These are phyloP conservation scores for Crotalaria pallida DNA, from an alignment of 306 rosid genomes.

Conservation along the genomic window DNA sequence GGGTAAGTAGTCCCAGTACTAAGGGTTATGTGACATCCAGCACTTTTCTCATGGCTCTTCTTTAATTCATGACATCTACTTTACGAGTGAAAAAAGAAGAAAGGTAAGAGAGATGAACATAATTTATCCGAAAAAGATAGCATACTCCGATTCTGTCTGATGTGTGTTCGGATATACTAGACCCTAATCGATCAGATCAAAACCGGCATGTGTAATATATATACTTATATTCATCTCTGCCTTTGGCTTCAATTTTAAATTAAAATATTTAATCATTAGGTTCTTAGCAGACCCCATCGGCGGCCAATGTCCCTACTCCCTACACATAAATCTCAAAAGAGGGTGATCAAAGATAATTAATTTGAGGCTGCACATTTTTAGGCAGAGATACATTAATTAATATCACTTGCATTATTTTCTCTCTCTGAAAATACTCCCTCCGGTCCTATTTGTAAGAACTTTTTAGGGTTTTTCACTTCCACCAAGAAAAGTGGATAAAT, in stretches of 20 bases:
- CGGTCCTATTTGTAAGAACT: no score
- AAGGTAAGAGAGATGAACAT: conserved; percentile 23
- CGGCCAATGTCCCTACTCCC: not conserved
- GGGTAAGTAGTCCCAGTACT: no score
- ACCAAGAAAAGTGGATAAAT: no score
- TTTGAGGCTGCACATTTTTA: no score
- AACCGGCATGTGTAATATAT: conserved; percentile 12
- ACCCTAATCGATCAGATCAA: conserved; percentile 14
- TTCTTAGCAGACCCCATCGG: conserved; percentile 12
- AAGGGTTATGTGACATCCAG: no score
- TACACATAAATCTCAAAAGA: not conserved
- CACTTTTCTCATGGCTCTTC: no score
- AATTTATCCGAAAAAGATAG: conserved; percentile 35
- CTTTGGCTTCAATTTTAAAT: conserved; percentile 21
- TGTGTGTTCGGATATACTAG: conserved; percentile 33
- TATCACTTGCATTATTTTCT: no score
- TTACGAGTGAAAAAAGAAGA: conserved; percentile 1
- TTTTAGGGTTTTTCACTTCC: no score
- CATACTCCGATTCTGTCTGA: not conserved
- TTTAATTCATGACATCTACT: conserved; percentile 26
- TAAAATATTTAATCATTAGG: conserved; percentile 35
- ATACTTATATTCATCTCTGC: conserved; percentile 15
- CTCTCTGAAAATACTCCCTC: no score
- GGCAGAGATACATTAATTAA: no score
- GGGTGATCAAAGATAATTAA: no score